Conservation (phyloP, 2,329 filamentous ascomycete genomes). For the Chalara sp. region DNA sequence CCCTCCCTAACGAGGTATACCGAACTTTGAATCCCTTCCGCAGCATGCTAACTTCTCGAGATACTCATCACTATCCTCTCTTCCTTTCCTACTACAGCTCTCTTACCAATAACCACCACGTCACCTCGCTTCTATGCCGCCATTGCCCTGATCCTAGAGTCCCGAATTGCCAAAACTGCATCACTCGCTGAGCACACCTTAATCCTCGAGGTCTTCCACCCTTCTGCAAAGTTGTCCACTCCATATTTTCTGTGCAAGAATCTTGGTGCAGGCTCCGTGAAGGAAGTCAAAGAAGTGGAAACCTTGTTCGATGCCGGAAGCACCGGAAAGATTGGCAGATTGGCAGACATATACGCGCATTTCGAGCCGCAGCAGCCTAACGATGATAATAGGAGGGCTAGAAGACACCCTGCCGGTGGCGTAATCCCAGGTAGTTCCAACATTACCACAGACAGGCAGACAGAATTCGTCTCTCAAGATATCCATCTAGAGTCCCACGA, state of each 20-base stretch:
- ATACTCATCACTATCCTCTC: slow-evolving; percentile 45
- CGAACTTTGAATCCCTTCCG: background rate
- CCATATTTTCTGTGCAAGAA: slow-evolving; percentile 65
- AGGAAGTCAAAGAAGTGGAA: slow-evolving; percentile 30
- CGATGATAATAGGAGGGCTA: slow-evolving; percentile 39
- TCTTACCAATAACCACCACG: slow-evolving; percentile 50
- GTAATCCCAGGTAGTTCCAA: slow-evolving; percentile 18
- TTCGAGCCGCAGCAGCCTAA: slow-evolving; percentile 56
- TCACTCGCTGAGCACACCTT: slow-evolving; percentile 54
- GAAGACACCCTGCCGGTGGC: slow-evolving; percentile 29
- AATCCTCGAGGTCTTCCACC: slow-evolving; percentile 74
- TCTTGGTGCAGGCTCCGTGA: slow-evolving; percentile 50
- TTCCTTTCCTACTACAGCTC: slow-evolving; percentile 39
- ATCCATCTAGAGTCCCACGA: slow-evolving; percentile 64
- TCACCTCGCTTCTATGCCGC: slow-evolving; percentile 58
- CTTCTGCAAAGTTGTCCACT: slow-evolving; percentile 59
- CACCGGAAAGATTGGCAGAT: slow-evolving; percentile 34
- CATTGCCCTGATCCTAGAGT: slow-evolving; percentile 56
- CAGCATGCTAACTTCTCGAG: slow-evolving; percentile 25
- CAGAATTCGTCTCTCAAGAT: slow-evolving; percentile 48
- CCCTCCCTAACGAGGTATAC: too few species aligned
- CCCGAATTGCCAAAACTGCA: slow-evolving; percentile 53
- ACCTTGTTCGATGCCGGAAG: slow-evolving; percentile 9
- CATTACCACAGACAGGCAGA: slow-evolving; percentile 17
- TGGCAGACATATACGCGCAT: slow-evolving; percentile 58